A percentile compares a stretch with the other conserved stretches of the same genome.
Conservation (phyloP, 1,284 basidiomycete genomes). For the Cutaneotrichosporon sp. region DNA sequence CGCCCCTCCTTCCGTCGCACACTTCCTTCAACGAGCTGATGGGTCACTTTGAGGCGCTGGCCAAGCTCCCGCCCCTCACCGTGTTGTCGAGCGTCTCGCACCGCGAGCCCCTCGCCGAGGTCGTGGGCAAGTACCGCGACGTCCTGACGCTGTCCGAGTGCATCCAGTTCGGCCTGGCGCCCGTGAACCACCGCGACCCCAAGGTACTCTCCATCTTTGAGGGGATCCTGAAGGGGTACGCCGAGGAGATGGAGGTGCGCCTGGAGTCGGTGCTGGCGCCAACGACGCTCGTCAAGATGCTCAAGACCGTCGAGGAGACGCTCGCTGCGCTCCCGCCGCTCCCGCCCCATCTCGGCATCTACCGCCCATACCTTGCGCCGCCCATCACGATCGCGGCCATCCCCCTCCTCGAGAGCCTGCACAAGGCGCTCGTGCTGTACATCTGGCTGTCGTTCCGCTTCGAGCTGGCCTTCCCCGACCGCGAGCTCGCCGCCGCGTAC, state of each 20-base stretch:
- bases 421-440: constrained; percentile 80
- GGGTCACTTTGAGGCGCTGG: constrained; percentile 49
- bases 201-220: constrained; percentile 50
- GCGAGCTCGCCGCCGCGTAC: constrained; percentile 59
- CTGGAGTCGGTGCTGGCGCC: constrained; percentile 50
- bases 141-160: constrained; percentile 60
- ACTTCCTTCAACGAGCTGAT: constrained; percentile 45
- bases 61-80: constrained; percentile 58
- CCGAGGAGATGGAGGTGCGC: constrained; percentile 47
- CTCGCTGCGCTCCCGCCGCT: constrained; percentile 41
- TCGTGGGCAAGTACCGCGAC: constrained; percentile 57
- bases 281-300: constrained; percentile 55
- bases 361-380: constrained; percentile 22
- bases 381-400: constrained; percentile 41
- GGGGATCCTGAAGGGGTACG: constrained; percentile 52
- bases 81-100: constrained; percentile 55
- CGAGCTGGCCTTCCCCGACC: constrained; percentile 69
- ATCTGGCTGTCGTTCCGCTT: constrained; percentile 85
- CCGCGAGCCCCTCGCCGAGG: constrained; percentile 49
- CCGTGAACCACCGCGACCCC: constrained; percentile 57
- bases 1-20: constrained; percentile 52
- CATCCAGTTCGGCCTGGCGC: constrained; percentile 56
- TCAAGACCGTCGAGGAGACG: constrained; percentile 57
- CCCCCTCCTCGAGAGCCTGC: constrained; percentile 71
- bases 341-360: constrained; percentile 15